Evolutionary conservation across 345 rosid species (phyloP), one percentile per base, ranked within the genome.

Genomic region (Eucalyptus curtisii): DNA sequence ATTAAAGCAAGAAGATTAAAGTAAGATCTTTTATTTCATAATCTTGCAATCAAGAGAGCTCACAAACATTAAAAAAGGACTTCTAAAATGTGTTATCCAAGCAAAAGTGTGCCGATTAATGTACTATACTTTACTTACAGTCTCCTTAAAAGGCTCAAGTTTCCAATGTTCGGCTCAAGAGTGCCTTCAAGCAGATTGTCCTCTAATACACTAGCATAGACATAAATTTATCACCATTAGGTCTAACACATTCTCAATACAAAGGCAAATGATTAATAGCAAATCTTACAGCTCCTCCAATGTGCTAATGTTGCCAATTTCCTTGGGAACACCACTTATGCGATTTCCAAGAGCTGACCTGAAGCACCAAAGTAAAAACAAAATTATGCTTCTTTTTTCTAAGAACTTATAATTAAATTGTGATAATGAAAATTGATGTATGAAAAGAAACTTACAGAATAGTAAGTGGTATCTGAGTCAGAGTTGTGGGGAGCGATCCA

Each of bases 291-390:
- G 42, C 2, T 82, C 88, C 89, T 86, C 89, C 64, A 97, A 94
- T 45, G 96, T 93, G 86, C 92, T 52, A 86, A 95, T 93, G 79
- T 86, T 91, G 89, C 95, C 97, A 49, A 97, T 85, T 90, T 95
- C 92, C 48, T 50, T 57, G 48, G 99, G 98, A 90, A 97, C 45
- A 85, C 98, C 99, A 55, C 86, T 92, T 87, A 97, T 86, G 85
- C 96, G 96, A 91, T 96, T 97, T 88, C 95, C 99, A 4, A 89
- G 12, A 44, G 95, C 55, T 31, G 95, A 91, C 89, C 99, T 97
- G 76, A 84, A 85, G 81, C 30, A 61, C 66, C 16, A 64, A 64
- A 64, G 20, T 64, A 8, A 64, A 64, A 64, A 64, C 76, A n/a
- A 64, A 71, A 86, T 16, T 31, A 87, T 86, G 50, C 25, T 55